phyloP scores from a whole-genome alignment of 257 asterid genomes.

The Solanum boliviense region DNA sequence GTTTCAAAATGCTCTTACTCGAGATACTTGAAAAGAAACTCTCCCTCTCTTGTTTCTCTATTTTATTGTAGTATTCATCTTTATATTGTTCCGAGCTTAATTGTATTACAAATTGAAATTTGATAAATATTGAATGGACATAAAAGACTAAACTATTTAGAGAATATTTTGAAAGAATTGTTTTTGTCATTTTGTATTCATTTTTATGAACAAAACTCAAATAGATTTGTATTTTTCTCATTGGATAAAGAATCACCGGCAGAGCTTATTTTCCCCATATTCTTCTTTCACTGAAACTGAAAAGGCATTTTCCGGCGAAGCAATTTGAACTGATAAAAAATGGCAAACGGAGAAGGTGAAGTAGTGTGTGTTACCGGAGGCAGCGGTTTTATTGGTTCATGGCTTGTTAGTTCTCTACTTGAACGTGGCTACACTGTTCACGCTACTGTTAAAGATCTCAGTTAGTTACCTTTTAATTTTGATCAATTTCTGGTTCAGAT shows the following conservation, averaged over 20 bases:
- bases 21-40: too few species aligned
- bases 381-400: conserved; percentile 81
- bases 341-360: conserved; percentile 34
- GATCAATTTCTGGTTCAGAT: neutral
- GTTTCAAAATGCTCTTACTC: too few species aligned
- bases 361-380: conserved; percentile 80
- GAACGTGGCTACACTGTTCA: conserved; percentile 76
- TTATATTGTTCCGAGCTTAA: neutral
- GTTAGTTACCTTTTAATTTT: conserved; percentile 2
- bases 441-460: conserved; percentile 75
- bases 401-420: conserved; percentile 63
- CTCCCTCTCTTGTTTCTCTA: neutral
- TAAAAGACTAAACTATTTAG: too few species aligned
- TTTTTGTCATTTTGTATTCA: too few species aligned
- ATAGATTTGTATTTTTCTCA: neutral
- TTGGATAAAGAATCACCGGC: neutral
- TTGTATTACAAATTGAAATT: too few species aligned
- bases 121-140: too few species aligned
- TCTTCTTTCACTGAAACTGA: neutral
- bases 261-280: neutral
- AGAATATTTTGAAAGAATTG: too few species aligned
- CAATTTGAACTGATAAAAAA: neutral
- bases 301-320: neutral
- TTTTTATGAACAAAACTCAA: neutral
- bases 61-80: neutral